Base-by-base conservation (phyloP, 805 yeast genomes). In the Ogataea parapolymorpha region DNA sequence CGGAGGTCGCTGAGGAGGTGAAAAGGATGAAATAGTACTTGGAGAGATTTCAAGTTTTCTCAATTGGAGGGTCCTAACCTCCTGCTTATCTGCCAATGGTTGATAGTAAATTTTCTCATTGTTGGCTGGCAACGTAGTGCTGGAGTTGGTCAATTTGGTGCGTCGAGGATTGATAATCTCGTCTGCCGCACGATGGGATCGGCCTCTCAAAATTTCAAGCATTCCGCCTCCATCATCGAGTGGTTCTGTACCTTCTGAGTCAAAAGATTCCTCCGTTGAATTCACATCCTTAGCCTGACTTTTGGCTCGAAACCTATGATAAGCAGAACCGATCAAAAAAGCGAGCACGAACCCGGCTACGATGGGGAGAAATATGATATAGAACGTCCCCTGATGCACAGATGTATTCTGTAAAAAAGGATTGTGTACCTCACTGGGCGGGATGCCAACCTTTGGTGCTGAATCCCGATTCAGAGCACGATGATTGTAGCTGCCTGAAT, bases 351-450 rank as follows among this genome's bases (percentile, higher is more conserved):
- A 29, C 2, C 46, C 56, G 1, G 44, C 54, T n/a, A 60, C 41
- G 1, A 57, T 51, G 1, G 65, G 65, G 2, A 56, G 43, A 10
- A 56, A 41, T 5, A 59, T 58, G 12, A 48, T 35, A 31, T 59
- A 60, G n/a, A 60, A 46, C 0, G 63, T 54, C 1, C 62, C 63
- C 37, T 58, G 57, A 14, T 39, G 35, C 15, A 37, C 46, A 1
- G 41, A 29, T 3, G 51, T 41, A 5, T 46, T 40, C 11, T 44
- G 47, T n/a, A 60, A 33, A 34, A 50, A 59, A 4, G 63, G 63
- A 32, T 57, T 59, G 6, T 37, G 44, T 3, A 45, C 11, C 15
- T 42, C 42, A 20, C 28, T 39, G 3, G 57, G 41, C 6, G 56
- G 55, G 25, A 48, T 40, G 4, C 42, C 32, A 15, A 47, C 47